Conservation (phyloP, 305 asterid species). For the Solanum hybrid region DNA sequence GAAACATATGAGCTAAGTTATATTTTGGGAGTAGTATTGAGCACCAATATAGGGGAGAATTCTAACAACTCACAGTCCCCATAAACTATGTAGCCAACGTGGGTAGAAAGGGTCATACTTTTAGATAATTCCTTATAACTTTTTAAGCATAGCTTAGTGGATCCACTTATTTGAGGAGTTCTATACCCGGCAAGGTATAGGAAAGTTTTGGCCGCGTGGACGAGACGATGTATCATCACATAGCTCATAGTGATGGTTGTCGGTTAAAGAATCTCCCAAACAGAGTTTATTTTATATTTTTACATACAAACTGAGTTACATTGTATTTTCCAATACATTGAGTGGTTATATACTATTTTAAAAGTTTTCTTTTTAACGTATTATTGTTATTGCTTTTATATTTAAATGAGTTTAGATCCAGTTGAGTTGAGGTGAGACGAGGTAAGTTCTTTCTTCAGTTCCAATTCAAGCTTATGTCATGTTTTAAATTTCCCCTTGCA, state of each 20-base stretch:
- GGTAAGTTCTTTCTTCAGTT: neutral
- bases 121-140: neutral
- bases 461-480: neutral
- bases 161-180: neutral
- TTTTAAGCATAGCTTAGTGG: neutral
- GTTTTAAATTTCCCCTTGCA: neutral
- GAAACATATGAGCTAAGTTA: no score
- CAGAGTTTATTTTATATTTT: no score
- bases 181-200: neutral
- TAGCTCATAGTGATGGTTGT: neutral
- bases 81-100: neutral
- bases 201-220: neutral
- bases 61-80: no score
- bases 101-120: neutral
- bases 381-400: no score
- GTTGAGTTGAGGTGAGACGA: neutral
- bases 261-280: neutral
- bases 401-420: neutral
- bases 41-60: no score
- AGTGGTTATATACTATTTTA: neutral
- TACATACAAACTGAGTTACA: neutral
- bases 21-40: no score
- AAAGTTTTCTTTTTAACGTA: no score
- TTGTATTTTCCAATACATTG: neutral
- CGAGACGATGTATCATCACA: no score